Conservation (phyloP, 805 yeast genomes). For the Wickerhamomyces alni region DNA sequence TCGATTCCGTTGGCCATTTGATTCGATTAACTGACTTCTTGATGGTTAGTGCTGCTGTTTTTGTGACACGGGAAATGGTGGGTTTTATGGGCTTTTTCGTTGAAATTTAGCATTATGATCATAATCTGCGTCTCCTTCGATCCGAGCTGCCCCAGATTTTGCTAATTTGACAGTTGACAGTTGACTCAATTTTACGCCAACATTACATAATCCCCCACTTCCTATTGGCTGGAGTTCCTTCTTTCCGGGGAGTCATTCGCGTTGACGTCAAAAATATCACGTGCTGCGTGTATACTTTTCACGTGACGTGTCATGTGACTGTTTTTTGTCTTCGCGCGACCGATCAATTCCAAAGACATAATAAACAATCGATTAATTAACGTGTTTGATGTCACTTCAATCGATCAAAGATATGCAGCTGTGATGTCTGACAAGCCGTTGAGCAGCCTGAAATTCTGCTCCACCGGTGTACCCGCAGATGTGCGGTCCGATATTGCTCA, state of each 20-base stretch:
- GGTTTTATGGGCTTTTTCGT: background rate
- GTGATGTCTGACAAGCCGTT: constrained; percentile 8
- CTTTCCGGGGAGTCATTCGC: background rate
- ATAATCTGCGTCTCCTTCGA: background rate
- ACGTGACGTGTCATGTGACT: too few relatives aligned
- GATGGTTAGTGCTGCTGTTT: too few relatives aligned
- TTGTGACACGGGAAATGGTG: too few relatives aligned
- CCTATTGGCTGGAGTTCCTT: background rate
- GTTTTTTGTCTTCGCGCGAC: too few relatives aligned
- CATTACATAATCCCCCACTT: background rate
- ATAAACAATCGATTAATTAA: too few relatives aligned
- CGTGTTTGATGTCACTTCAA: too few relatives aligned
- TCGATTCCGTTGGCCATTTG: background rate
- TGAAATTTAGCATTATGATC: background rate
- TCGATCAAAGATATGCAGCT: too few relatives aligned
- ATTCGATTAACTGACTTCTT: too few relatives aligned
- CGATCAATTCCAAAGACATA: too few relatives aligned
- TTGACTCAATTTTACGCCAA: background rate
- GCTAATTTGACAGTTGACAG: too few relatives aligned
- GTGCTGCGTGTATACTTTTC: too few relatives aligned
- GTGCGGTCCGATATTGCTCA: constrained; percentile 32
- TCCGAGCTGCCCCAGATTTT: constrained; percentile 11
- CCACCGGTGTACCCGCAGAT: constrained; percentile 20
- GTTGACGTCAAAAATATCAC: too few relatives aligned
- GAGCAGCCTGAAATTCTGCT: constrained; percentile 20